These are phyloP conservation scores for Acanthamoeba healyi DNA, from an alignment of 208 protist genomes.

Conservation along the genomic window DNA sequence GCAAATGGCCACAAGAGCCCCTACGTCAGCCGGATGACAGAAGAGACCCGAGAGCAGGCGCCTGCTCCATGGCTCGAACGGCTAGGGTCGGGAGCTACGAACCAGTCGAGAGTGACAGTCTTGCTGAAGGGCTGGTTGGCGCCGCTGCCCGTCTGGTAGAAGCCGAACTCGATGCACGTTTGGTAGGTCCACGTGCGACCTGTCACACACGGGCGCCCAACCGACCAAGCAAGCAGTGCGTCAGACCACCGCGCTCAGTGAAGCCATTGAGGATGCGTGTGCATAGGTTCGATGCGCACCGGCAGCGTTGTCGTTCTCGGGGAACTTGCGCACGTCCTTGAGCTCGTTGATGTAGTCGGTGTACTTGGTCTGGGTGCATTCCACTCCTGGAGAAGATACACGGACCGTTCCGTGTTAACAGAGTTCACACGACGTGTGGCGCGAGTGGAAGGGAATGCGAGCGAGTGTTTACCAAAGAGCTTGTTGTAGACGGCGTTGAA, in stretches of 20 bases:
- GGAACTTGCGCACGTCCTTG: constrained; percentile 36
- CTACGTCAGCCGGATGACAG: too few relatives aligned
- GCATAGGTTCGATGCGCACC: too few relatives aligned
- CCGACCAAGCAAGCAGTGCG: too few relatives aligned
- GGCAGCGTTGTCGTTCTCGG: constrained; percentile 69
- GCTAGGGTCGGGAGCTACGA: background rate
- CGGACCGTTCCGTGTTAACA: too few relatives aligned
- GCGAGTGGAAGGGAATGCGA: background rate
- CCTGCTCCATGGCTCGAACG: too few relatives aligned
- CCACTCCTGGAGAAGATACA: background rate
- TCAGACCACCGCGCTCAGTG: background rate
- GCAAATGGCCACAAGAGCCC: background rate
- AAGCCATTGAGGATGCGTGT: too few relatives aligned
- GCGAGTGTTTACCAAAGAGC: background rate
- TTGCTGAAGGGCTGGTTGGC: constrained; percentile 70
- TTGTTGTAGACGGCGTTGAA: constrained; percentile 51
- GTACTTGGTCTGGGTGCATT: constrained; percentile 64
- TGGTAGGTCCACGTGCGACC: constrained; percentile 74
- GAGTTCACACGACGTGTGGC: too few relatives aligned
- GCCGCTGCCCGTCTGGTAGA: constrained; percentile 73
- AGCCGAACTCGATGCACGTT: constrained; percentile 77
- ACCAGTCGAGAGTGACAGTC: constrained; percentile 65
- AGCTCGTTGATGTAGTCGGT: constrained; percentile 53
- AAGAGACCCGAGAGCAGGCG: too few relatives aligned
- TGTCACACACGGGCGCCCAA: background rate